Evolutionary conservation across 495 filamentous ascomycete genomes (phyloP), one percentile per base, ranked within the genome.

Genomic region (Penicillium dipodomyicola): DNA sequence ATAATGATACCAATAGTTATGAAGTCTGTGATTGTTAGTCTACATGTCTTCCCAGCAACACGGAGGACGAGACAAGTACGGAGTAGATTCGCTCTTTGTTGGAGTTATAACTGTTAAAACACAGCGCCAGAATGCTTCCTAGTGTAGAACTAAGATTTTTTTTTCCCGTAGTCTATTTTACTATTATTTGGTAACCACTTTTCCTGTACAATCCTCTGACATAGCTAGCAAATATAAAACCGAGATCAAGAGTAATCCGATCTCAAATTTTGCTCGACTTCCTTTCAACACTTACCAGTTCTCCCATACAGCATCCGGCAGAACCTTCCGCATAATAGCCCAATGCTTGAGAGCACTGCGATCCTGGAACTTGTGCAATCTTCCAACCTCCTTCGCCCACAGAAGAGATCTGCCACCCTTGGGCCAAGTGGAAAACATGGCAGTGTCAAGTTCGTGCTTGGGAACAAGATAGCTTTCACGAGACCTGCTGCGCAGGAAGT

Each of bases 241-340:
- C 20, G 6, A 29, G 5, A 17, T 5, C 15, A 37, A 30, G 9
- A 19, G 27, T 10, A 48, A 48, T 49, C 27, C 49, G 4, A 17
- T 11, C 22, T 29, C 49, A 4, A 29, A 41, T 41, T 52, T 40
- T 41, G 11, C 27, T 19, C 29, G 14, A 4, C 12, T 46, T 1
- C 20, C 44, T 42, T 46, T 29, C 17, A 19, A 35, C 35, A 45
- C 42, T 83, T 72, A 97, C 90, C 91, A 97, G 52, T 83, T 82
- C 78, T 95, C 87, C 94, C 94, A 98, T 5, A 97, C 85, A 20
- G 69, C 67, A 53, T 74, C 79, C 12, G 93, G 92, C 51, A 97
- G 51, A 6, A 96, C 92, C 6, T 74, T 85, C 67, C 94, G 81
- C 88, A 97, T 98, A 37, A 98, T 85, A 20, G 74, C 71, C 94